These are phyloP conservation scores for Barbarea vulgaris DNA, from an alignment of 345 rosid genomes.

Conservation along the genomic window DNA sequence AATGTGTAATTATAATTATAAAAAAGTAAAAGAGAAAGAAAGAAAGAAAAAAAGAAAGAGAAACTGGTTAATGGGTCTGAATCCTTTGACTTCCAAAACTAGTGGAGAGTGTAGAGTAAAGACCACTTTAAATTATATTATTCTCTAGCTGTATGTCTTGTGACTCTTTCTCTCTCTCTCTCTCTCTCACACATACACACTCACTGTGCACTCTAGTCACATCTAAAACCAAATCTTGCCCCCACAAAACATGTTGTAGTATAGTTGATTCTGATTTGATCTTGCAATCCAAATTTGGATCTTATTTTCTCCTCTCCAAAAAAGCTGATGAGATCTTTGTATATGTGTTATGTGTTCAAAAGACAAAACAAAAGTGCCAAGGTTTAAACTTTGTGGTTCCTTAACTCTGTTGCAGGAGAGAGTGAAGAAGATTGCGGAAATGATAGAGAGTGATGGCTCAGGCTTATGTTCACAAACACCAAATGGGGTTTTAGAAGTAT, in stretches of 20 bases:
- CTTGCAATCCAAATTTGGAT: conserved; percentile 21
- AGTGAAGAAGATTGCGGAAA: conserved; percentile 38
- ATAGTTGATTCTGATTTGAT: conserved; percentile 27
- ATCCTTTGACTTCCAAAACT: conserved; percentile 42
- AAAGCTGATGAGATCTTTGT: conserved; percentile 9
- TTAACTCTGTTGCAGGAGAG: conserved; percentile 41
- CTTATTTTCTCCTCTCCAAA: not conserved
- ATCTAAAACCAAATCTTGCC: conserved; percentile 32
- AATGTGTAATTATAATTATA: conserved; percentile 14
- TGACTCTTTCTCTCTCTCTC: conserved; percentile 9
- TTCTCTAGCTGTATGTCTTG: conserved; percentile 38
- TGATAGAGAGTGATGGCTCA: conserved; percentile 35
- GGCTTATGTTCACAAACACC: conserved; percentile 41
- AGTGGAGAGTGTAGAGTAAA: conserved; percentile 41
- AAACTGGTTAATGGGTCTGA: conserved; percentile 30
- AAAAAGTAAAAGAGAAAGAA: not conserved
- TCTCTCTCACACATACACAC: not conserved
- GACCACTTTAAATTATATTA: conserved; percentile 28
- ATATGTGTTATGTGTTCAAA: conserved; percentile 23
- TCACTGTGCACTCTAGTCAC: conserved; percentile 38
- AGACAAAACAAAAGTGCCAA: conserved; percentile 6
- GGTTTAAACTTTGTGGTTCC: conserved; percentile 12
- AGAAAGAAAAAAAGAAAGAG: not conserved
- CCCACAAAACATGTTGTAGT: conserved; percentile 30
- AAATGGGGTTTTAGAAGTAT: conserved; percentile 41